phyloP scores from a whole-genome alignment of 345 rosid species.

The Nasturtium officinale region DNA sequence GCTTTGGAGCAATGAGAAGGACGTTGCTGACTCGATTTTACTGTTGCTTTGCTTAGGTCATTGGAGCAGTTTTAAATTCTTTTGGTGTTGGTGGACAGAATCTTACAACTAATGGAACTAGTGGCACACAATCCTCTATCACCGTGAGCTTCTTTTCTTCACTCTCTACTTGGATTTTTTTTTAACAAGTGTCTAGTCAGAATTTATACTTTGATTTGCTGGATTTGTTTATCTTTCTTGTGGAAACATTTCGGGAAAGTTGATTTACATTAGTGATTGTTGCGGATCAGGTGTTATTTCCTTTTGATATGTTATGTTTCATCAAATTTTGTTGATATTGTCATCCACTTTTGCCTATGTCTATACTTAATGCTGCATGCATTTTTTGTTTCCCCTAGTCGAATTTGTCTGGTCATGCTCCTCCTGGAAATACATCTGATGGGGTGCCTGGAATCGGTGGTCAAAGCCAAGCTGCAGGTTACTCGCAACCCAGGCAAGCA shows the following conservation, averaged over 20 bases:
- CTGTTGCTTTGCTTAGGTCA: slow-evolving; percentile 53
- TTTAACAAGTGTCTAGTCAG: not conserved
- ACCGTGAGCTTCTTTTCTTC: slow-evolving; percentile 48
- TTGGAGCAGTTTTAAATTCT: slow-evolving; percentile 85
- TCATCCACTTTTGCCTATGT: not conserved
- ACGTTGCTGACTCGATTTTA: slow-evolving; percentile 6
- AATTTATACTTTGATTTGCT: slow-evolving; percentile 12
- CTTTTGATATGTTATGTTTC: not conserved
- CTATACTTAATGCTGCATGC: slow-evolving; percentile 15
- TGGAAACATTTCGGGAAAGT: not conserved
- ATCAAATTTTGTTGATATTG: not conserved
- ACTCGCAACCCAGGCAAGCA: slow-evolving; percentile 55
- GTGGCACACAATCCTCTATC: slow-evolving; percentile 54
- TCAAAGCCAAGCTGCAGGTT: slow-evolving; percentile 58
- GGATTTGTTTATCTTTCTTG: not conserved
- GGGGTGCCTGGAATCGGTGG: slow-evolving; percentile 45
- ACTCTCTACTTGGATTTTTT: not conserved
- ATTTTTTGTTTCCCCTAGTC: slow-evolving; percentile 43
- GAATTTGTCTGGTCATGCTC: slow-evolving; percentile 50
- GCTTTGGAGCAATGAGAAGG: slow-evolving; percentile 5
- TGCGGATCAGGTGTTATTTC: not conserved
- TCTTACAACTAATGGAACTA: slow-evolving; percentile 37
- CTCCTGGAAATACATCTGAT: slow-evolving; percentile 57
- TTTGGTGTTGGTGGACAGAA: slow-evolving; percentile 74
- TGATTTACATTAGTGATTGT: not conserved